Evolutionary conservation across 106 monocot genomes (phyloP).

Genomic region (Dendrobium nobile): DNA sequence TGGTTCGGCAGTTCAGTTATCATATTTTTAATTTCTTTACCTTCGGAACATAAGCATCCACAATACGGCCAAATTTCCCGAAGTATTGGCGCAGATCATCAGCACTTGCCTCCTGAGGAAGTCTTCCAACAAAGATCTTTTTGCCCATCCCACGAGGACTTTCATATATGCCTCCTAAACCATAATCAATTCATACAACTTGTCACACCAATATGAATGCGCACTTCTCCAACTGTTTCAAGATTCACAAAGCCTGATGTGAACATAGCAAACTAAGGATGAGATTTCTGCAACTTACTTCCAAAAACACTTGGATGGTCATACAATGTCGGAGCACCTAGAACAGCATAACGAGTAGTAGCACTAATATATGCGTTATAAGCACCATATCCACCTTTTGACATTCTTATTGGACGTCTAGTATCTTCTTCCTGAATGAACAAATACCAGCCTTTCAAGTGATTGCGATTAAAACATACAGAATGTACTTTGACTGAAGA

Average conservation of each 20-base stretch:
- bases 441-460: not conserved
- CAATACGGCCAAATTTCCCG: constrained; percentile 83
- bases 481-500: not conserved
- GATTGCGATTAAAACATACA: no score
- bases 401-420: constrained; percentile 45
- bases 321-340: constrained; percentile 93
- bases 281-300: constrained; percentile 32
- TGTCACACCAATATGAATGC: not conserved
- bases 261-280: not conserved
- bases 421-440: constrained; percentile 62
- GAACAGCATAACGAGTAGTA: constrained; percentile 82
- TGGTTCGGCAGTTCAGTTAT: no score
- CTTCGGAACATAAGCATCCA: constrained; percentile 95
- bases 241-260: no score
- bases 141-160: constrained; percentile 65
- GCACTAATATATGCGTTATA: constrained; percentile 89
- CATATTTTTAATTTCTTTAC: constrained; percentile 21
- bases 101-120: constrained; percentile 81
- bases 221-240: not conserved
- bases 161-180: constrained; percentile 48
- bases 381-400: constrained; percentile 88
- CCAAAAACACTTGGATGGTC: constrained; percentile 76
- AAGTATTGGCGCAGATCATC: constrained; percentile 89
- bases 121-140: constrained; percentile 95
- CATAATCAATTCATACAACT: not conserved